Evolutionary conservation across 169 alveolate genomes (phyloP).

Genomic region (Plasmodium chabaudi): DNA sequence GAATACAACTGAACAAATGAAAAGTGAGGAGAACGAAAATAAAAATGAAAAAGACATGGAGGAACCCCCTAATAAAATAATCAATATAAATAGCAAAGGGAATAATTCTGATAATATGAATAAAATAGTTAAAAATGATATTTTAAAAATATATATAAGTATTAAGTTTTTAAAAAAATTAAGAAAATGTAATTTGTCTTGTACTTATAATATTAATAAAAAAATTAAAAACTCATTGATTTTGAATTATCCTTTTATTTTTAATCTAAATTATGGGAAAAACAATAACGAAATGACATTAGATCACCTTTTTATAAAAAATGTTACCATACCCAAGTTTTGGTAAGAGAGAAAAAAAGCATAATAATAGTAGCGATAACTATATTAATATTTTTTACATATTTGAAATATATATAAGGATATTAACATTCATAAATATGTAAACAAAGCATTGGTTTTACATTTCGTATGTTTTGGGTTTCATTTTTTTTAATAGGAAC

Average conservation of each 20-base stretch:
- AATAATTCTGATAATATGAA: background rate
- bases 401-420: no score
- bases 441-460: no score
- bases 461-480: no score
- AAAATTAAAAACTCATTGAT: constrained; percentile 51
- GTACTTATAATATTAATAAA: constrained; percentile 17
- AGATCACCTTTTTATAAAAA: constrained; percentile 18
- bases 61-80: background rate
- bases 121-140: constrained; percentile 33
- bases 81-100: background rate
- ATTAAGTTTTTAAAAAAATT: constrained; percentile 26
- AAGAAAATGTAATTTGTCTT: constrained; percentile 40
- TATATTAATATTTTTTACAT: no score
- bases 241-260: constrained; percentile 54
- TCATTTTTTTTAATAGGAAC: constrained; percentile 16
- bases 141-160: constrained; percentile 51
- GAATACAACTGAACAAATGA: constrained; percentile 2
- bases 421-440: no score
- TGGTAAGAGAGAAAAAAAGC: constrained; percentile 19
- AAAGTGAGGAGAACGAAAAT: background rate
- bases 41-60: constrained; percentile 12
- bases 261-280: constrained; percentile 37
- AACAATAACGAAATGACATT: constrained; percentile 7
- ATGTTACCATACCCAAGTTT: constrained; percentile 24
- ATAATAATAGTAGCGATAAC: no score